Base-by-base conservation (phyloP, 169 alveolate genomes). In the Cystoisospora suis region DNA sequence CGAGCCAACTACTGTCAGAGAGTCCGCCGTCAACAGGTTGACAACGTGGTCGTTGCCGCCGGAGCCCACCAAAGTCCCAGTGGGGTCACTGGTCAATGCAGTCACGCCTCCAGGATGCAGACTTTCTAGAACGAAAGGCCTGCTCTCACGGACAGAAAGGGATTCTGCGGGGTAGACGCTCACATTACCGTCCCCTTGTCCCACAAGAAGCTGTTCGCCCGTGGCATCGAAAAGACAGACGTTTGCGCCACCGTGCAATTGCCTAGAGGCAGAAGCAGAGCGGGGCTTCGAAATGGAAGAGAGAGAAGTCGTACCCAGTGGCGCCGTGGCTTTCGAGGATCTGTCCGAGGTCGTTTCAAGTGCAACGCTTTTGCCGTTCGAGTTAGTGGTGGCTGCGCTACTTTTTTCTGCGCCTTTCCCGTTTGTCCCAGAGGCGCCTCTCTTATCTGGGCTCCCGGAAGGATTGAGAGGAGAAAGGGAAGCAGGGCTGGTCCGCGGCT, bases 91-190 rank as follows among this genome's bases (percentile, higher is more conserved):
- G 32, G 83, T 56, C 40, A 34, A 12, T 46, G 58, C 36, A 5
- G 83, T 72, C 32, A 72, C 83, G 56, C 83, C 83, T 1, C 83
- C 83, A 3, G 47, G 83, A 34, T 72, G 83, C 83, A 72, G 56
- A 1, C 58, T 5, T 9, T 1, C 9, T 5, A 40, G 56, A 7
- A 17, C 0, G 83, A 40, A 72, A 29, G 56, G 83, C 53, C 32
- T 15, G 17, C 42, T 56, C 27, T 46, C 83, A n/a, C 23, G 47
- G 3, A 53, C 38, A 3, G 32, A 38, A 32, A 40, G 58, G 5
- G 83, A 38, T 12, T 72, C 56, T 9, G 56, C 15, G 20, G 83
- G 83, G 27, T 40, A 20, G 17, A 38, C 53, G 7, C 7, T 1
- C 49, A 72, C 58, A 1, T 34, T 3, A 27, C 83, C 83, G 83